These are phyloP conservation scores for Arthrinium puccinioides DNA, from an alignment of 2,329 filamentous ascomycete species.

Conservation along the genomic window DNA sequence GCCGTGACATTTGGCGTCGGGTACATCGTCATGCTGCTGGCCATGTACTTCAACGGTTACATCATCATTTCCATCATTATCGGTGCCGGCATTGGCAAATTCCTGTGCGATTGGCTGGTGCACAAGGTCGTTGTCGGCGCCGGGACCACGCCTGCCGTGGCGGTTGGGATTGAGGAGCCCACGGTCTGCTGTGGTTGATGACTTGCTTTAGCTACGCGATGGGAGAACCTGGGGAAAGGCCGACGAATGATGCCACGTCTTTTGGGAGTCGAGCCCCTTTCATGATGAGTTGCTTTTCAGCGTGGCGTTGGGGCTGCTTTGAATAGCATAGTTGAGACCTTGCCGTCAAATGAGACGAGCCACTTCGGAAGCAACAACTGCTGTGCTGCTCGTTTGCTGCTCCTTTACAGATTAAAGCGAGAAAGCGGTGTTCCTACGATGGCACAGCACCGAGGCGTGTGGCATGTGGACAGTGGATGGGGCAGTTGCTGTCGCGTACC, in stretches of 20 bases:
- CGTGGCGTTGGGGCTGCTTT: neutral
- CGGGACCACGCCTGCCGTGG: conserved; percentile 6
- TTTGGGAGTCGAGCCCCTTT: too few species aligned
- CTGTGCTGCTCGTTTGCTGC: too few species aligned
- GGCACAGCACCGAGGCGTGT: too few species aligned
- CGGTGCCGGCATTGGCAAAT: conserved; percentile 44
- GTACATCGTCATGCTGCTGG: conserved; percentile 36
- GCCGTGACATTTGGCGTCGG: conserved; percentile 32
- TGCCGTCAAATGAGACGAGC: neutral
- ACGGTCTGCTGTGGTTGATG: conserved; percentile 37
- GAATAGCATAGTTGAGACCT: neutral
- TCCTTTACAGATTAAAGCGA: too few species aligned
- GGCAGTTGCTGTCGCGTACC: too few species aligned
- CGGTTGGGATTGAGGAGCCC: conserved; percentile 33
- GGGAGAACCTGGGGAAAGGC: too few species aligned
- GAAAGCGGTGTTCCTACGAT: too few species aligned
- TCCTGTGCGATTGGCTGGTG: conserved; percentile 46
- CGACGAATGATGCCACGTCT: too few species aligned
- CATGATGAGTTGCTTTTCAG: neutral
- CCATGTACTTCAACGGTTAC: conserved; percentile 39
- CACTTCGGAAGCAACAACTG: too few species aligned
- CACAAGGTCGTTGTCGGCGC: conserved; percentile 28
- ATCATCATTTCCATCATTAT: conserved; percentile 36
- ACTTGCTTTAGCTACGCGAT: too few species aligned
- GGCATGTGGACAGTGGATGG: too few species aligned